These are phyloP conservation scores for Yamadazyma nakazawae DNA, from an alignment of 805 yeast genomes.

Conservation along the genomic window DNA sequence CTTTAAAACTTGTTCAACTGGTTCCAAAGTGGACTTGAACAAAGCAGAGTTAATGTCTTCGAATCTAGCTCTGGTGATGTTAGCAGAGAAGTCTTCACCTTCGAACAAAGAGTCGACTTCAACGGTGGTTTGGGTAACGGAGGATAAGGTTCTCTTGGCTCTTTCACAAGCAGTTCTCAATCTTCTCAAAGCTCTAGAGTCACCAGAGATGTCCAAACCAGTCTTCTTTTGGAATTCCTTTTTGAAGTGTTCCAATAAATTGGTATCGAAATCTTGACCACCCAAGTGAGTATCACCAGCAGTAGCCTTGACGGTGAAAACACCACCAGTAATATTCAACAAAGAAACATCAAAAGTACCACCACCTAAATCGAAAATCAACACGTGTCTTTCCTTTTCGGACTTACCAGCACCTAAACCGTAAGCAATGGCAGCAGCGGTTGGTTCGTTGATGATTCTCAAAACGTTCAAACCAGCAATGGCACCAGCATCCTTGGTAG, in stretches of 20 bases:
- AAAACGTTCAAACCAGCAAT: constrained; percentile 49
- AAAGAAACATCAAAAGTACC: constrained; percentile 97
- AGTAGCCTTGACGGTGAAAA: constrained; percentile 93
- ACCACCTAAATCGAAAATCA: constrained; percentile 95
- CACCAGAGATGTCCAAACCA: constrained; percentile 44
- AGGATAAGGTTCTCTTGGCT: constrained; percentile 50
- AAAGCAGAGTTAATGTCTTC: constrained; percentile 49
- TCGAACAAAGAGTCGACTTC: constrained; percentile 49
- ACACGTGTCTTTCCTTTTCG: constrained; percentile 61
- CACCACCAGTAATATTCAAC: constrained; percentile 91
- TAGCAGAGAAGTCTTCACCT: constrained; percentile 49
- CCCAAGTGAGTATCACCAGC: constrained; percentile 53
- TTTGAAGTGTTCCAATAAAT: constrained; percentile 47
- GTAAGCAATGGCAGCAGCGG: constrained; percentile 97
- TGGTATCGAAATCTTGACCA: constrained; percentile 52
- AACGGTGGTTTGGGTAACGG: constrained; percentile 48
- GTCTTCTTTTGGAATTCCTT: constrained; percentile 47
- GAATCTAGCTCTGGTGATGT: constrained; percentile 50
- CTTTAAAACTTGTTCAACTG: constrained; percentile 49
- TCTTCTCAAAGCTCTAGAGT: constrained; percentile 50
- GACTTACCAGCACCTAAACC: constrained; percentile 78
- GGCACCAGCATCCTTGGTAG: constrained; percentile 52
- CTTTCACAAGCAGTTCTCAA: constrained; percentile 52
- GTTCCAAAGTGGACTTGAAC: constrained; percentile 49
- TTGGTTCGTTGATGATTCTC: constrained; percentile 52